Percentiles rank a stretch among this genome's conserved stretches.
Evolutionary conservation across 768 basidiomycete species (phyloP).

Genomic region (Boletus barrowsii): DNA sequence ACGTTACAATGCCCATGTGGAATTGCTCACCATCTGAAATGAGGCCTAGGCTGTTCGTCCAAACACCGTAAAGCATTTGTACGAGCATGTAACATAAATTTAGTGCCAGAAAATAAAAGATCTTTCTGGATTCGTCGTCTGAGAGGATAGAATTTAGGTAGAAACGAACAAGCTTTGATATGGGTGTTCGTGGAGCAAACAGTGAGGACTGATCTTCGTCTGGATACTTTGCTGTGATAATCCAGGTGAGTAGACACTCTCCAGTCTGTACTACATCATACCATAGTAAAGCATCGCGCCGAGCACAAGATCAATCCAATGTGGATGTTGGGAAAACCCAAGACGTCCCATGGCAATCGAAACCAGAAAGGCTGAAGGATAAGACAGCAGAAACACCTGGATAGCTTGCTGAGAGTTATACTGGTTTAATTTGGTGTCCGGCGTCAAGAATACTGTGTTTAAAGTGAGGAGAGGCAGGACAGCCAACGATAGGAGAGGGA

Average conservation of each 20-base stretch:
- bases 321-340: constrained; percentile 59
- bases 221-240: constrained; percentile 49
- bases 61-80: constrained; percentile 95
- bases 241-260: constrained; percentile 5
- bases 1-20: background rate
- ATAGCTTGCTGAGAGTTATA: constrained; percentile 48
- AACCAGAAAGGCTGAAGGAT: constrained; percentile 46
- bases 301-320: constrained; percentile 58
- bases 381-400: constrained; percentile 59
- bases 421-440: constrained; percentile 46
- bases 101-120: constrained; percentile 94
- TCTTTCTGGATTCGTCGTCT: constrained; percentile 89
- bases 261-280: constrained; percentile 28
- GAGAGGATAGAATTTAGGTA: constrained; percentile 90
- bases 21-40: constrained; percentile 87
- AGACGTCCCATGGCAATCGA: constrained; percentile 56
- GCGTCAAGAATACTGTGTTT: constrained; percentile 57
- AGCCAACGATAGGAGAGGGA: constrained; percentile 57
- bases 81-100: constrained; percentile 96
- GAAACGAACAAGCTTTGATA: constrained; percentile 53
- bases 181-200: constrained; percentile 47
- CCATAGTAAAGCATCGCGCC: constrained; percentile 63
- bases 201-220: constrained; percentile 42
- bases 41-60: constrained; percentile 94
- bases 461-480: constrained; percentile 62